A percentile compares a stretch with the other conserved stretches of the same genome.
Evolutionary conservation across 768 basidiomycete species (phyloP).

Genomic region (Trametes maxima): DNA sequence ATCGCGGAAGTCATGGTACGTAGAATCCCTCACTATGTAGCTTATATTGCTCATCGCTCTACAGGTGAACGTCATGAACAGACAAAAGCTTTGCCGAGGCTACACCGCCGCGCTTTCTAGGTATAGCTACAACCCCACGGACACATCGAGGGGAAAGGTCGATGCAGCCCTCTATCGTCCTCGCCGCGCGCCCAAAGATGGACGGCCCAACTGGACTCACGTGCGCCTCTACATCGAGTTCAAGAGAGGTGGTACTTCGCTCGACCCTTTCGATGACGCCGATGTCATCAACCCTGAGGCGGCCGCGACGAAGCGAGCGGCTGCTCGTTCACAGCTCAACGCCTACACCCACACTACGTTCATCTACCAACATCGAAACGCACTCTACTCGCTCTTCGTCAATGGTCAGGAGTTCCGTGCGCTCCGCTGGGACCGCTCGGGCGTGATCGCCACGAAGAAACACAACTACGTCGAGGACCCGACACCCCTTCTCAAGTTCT

Average conservation of each 20-base stretch:
- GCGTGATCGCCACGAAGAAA: background rate
- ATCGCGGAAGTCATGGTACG: too few species aligned
- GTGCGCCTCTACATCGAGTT: background rate
- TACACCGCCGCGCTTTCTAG: background rate
- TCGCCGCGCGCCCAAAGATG: background rate
- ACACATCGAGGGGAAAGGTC: background rate
- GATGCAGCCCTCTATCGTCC: background rate
- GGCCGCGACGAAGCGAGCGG: background rate
- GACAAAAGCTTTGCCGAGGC: background rate
- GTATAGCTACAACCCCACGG: background rate
- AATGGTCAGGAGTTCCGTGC: background rate
- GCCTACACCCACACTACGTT: background rate
- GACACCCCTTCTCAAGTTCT: background rate
- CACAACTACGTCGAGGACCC: background rate
- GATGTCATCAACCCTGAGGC: background rate
- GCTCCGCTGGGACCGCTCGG: conserved; percentile 1
- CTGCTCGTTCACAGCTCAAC: background rate
- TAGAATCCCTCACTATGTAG: too few species aligned
- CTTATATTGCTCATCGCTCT: too few species aligned
- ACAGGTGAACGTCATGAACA: background rate
- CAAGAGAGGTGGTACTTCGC: background rate
- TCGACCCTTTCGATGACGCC: background rate
- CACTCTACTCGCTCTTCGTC: conserved; percentile 1
- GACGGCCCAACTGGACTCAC: background rate
- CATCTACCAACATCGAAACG: conserved; percentile 2